These are phyloP conservation scores for Cichorium intybus DNA, from an alignment of 140 eudicot species.

Conservation along the genomic window DNA sequence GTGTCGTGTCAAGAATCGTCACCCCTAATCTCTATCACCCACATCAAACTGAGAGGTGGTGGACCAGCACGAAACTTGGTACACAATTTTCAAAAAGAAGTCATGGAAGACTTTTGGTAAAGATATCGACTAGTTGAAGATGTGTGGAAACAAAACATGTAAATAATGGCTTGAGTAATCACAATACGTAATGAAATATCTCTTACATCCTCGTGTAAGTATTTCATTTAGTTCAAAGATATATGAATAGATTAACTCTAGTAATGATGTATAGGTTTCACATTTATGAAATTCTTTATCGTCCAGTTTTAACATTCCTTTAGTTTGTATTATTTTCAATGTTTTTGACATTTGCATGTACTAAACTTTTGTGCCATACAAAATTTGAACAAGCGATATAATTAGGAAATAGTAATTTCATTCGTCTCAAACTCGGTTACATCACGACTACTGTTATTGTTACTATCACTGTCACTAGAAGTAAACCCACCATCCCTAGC, in stretches of 20 bases:
- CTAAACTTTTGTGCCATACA: not conserved
- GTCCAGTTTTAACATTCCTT: not conserved
- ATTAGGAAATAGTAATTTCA: not conserved
- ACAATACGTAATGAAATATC: not conserved
- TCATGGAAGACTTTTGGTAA: no score
- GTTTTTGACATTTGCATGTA: not conserved
- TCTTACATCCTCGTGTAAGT: not conserved
- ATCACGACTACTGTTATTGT: not conserved
- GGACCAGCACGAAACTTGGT: no score
- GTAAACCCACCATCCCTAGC: not conserved
- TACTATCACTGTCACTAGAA: no score
- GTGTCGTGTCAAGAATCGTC: no score
- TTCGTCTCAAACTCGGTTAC: not conserved
- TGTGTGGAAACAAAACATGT: no score
- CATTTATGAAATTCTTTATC: not conserved
- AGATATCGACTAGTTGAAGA: no score
- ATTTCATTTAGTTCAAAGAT: not conserved
- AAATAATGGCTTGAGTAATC: not conserved
- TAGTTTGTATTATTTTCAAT: not conserved
- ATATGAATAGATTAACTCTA: not conserved
- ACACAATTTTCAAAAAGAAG: no score
- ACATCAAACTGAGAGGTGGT: no score
- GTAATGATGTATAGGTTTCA: no score
- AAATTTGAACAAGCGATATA: not conserved
- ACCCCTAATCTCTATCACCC: no score